Evolutionary conservation across 2,329 filamentous ascomycete genomes (phyloP), one percentile per base, ranked within the genome.

Genomic region (Calonectria leucothoes): DNA sequence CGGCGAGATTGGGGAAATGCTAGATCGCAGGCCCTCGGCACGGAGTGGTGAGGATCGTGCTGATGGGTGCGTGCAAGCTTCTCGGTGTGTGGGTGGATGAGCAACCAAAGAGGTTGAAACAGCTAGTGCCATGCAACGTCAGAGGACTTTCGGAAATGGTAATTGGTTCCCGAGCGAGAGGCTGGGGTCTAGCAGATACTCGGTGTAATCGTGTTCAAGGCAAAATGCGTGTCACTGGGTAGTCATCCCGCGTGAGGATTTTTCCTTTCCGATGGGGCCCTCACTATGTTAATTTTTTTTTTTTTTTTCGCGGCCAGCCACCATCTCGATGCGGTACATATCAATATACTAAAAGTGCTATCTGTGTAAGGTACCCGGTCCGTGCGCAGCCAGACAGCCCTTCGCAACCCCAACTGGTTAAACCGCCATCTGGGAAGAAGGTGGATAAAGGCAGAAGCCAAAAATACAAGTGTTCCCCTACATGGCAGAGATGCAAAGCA

Each of bases 201-300:
- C 55, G 33, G 55, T 57, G 52, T 61, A 61, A 61, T 61, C 35
- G 66, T 61, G 66, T 42, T 52, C 27, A 29, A 48, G 2, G 29
- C 49, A 48, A 49, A 59, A 39, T 45, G 59, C n/a, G 68, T 23
- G 68, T 70, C 59, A 70, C 68, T 29, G 48, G 67, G 69, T 33
- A 61, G 61, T 67, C 27, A 31, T 25, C 66, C 25, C 23, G 48
- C 63, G 42, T 59, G 59, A 49, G 70, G 39, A 57, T 70, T 69
- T 73, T 73, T 70, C 31, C 63, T 52, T 66, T 52, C 55, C 27
- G 51, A 42, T 27, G 55, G 66, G 65, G 17, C 27, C 59, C 37
- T 65, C 59, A 51, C 29, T 51, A 49, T 31, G 48, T 65, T 35
- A 48, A 31, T 48, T 35, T 51, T 65, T 68, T 45, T 51, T 65